Conservation (phyloP, 202 grass and related monocot genomes). For the Sporobolus alterniflorus region DNA sequence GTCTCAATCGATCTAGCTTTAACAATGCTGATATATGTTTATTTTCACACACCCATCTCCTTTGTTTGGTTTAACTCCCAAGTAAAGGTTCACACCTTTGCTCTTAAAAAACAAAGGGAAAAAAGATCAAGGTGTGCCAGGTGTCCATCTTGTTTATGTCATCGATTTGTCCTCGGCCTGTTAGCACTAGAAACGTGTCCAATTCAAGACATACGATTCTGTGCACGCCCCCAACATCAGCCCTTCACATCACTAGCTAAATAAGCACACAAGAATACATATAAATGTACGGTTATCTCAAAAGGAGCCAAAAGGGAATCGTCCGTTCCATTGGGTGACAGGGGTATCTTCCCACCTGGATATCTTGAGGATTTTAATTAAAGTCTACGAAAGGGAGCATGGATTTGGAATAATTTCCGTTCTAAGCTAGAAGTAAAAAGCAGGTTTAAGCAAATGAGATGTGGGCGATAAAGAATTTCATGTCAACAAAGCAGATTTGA, state of each 20-base stretch:
- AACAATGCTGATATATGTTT: conserved; percentile 8
- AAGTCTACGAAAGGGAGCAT: conserved; percentile 46
- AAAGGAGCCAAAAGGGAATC: conserved; percentile 59
- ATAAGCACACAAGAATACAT: conserved; percentile 21
- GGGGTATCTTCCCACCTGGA: conserved; percentile 39
- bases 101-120: background rate
- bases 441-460: conserved; percentile 30
- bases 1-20: conserved; percentile 26
- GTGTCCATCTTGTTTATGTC: conserved; percentile 33
- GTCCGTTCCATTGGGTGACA: conserved; percentile 44
- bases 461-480: conserved; percentile 25
- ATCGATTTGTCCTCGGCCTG: conserved; percentile 23
- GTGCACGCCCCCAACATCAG: conserved; percentile 37
- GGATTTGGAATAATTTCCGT: conserved; percentile 40
- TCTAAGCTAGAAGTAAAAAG: conserved; percentile 15
- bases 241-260: conserved; percentile 55
- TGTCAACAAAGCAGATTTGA: conserved; percentile 33
- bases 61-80: conserved; percentile 27
- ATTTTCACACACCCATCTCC: background rate
- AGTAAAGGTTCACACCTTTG: conserved; percentile 28
- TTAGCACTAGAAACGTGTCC: conserved; percentile 65
- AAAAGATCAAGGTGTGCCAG: conserved; percentile 11
- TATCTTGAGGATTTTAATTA: conserved; percentile 53
- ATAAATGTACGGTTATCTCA: conserved; percentile 41
- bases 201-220: conserved; percentile 39